phyloP scores from a whole-genome alignment of 2,329 filamentous ascomycete genomes.

The Aspergillus luchuensis region DNA sequence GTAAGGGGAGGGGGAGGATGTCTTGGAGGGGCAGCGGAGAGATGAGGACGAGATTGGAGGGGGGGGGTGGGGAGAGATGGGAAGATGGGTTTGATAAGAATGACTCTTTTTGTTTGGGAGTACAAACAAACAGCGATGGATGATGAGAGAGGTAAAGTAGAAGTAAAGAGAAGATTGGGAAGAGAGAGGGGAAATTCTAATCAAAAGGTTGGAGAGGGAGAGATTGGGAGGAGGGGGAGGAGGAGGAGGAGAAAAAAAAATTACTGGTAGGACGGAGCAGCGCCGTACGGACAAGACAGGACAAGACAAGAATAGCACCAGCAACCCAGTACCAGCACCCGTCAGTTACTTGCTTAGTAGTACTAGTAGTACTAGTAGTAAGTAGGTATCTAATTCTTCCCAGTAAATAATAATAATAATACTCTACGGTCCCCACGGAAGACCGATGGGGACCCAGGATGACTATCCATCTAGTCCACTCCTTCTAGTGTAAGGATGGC shows the following conservation, averaged over 20 bases:
- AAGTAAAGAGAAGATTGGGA: neutral
- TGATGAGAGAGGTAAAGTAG: slow-evolving; percentile 13
- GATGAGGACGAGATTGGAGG: slow-evolving; percentile 16
- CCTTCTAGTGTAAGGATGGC: slow-evolving; percentile 12
- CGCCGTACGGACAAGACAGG: neutral
- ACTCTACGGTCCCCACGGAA: slow-evolving; percentile 14
- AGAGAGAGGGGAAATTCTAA: neutral
- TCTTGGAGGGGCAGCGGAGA: slow-evolving; percentile 17
- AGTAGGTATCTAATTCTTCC: neutral
- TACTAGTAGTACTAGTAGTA: neutral
- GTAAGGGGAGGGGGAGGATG: slow-evolving; percentile 13
- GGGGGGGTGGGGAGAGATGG: slow-evolving; percentile 13
- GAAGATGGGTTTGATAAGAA: slow-evolving; percentile 1
- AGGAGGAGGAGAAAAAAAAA: neutral
- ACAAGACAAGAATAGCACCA: neutral
- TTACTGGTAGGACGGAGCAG: neutral
- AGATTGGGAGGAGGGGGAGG: neutral
- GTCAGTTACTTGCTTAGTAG: neutral
- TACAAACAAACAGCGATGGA: slow-evolving; percentile 16
- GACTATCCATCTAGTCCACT: slow-evolving; percentile 12
- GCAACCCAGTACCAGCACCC: neutral
- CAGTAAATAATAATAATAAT: neutral
- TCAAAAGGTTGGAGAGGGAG: neutral
- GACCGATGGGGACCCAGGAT: slow-evolving; percentile 10
- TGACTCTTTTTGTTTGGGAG: slow-evolving; percentile 10